phyloP scores from a whole-genome alignment of 441 rosid species.

The Dalechampia spathulata region DNA sequence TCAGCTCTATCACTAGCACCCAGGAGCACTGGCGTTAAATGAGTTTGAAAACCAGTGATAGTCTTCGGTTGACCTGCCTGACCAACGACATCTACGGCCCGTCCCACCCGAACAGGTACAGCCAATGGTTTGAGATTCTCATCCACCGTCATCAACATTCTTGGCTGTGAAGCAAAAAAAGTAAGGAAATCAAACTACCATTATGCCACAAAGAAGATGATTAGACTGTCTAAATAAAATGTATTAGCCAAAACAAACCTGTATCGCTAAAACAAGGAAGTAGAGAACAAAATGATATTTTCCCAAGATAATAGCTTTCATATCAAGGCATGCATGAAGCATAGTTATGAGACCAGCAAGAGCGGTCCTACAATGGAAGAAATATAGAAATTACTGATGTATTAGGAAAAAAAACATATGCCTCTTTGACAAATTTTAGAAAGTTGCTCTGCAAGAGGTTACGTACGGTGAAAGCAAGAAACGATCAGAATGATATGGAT shows the following conservation, averaged over 20 bases:
- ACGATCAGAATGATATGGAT: constrained; percentile 89
- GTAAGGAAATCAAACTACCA: background rate
- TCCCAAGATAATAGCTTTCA: constrained; percentile 77
- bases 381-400: background rate
- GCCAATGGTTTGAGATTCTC: constrained; percentile 72
- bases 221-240: background rate
- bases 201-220: background rate
- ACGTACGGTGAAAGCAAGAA: constrained; percentile 83
- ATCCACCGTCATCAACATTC: constrained; percentile 88
- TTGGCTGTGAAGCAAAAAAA: constrained; percentile 47
- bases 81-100: constrained; percentile 92
- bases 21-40: constrained; percentile 85
- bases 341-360: constrained; percentile 79
- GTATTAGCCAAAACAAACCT: constrained; percentile 68
- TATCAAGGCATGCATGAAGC: constrained; percentile 86
- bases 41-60: constrained; percentile 91
- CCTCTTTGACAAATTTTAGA: too few species aligned
- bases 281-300: constrained; percentile 85
- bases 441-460: background rate
- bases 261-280: constrained; percentile 89
- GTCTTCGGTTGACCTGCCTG: constrained; percentile 95
- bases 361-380: constrained; percentile 50
- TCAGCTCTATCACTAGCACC: constrained; percentile 96
- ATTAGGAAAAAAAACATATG: too few species aligned
- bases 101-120: constrained; percentile 87